Conservation (phyloP, 768 basidiomycete species). For the Megacollybia marginata region DNA sequence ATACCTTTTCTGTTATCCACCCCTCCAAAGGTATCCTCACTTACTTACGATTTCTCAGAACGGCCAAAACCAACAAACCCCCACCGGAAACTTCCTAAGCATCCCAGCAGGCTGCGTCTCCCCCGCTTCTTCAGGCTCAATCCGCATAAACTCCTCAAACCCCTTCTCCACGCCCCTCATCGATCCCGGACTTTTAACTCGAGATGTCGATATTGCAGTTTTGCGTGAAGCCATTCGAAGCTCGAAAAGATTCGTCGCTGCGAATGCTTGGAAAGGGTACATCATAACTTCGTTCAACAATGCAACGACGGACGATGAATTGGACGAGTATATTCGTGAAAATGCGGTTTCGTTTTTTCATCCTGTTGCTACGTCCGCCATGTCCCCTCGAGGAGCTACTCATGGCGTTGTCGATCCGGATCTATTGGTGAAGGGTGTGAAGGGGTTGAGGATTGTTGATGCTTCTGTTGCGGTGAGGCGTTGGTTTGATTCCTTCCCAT, state of each 20-base stretch:
- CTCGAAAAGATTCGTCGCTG: constrained; percentile 10
- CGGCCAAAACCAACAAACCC: constrained; percentile 1
- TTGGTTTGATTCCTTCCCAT: no score
- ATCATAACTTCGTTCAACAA: constrained; percentile 9
- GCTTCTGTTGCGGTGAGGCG: constrained; percentile 16
- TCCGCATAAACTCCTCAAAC: constrained; percentile 27
- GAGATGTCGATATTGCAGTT: constrained; percentile 13
- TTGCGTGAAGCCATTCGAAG: constrained; percentile 13
- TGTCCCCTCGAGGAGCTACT: constrained; percentile 20
- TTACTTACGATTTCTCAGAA: background rate
- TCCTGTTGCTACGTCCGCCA: constrained; percentile 24
- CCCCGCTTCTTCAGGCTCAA: background rate
- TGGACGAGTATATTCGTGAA: constrained; percentile 19
- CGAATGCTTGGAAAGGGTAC: constrained; percentile 10
- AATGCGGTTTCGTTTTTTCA: constrained; percentile 24
- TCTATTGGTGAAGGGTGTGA: constrained; percentile 24
- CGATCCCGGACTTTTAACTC: constrained; percentile 32
- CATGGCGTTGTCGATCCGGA: constrained; percentile 31
- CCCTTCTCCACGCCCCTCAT: constrained; percentile 36
- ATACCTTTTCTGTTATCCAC: no score
- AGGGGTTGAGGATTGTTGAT: constrained; percentile 31
- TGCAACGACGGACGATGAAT: constrained; percentile 20
- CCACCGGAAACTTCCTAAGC: background rate
- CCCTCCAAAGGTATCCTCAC: constrained; percentile 7
- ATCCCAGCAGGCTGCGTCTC: background rate